A percentile compares a stretch with the other conserved stretches of the same genome.
These are phyloP conservation scores for Teratosphaeria zuluensis DNA, from an alignment of 2,329 filamentous ascomycete genomes.

Conservation along the genomic window DNA sequence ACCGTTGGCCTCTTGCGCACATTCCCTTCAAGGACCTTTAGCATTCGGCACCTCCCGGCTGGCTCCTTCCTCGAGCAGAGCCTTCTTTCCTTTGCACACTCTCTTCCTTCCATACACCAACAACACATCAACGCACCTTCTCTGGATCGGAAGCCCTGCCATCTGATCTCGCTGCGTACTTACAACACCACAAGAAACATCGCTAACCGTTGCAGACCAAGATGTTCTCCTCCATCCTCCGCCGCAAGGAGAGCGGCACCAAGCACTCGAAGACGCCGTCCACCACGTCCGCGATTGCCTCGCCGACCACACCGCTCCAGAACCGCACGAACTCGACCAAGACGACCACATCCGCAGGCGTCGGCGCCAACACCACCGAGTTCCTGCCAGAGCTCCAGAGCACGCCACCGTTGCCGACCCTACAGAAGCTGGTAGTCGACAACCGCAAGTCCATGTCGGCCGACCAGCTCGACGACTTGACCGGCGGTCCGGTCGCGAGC, in stretches of 20 bases:
- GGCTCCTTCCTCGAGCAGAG: neutral
- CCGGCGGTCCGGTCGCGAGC: neutral
- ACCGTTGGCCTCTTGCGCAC: neutral
- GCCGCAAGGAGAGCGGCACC: neutral
- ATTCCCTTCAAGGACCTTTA: neutral
- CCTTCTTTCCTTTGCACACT: neutral
- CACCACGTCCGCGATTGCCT: slow-evolving; percentile 3
- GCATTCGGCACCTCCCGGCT: neutral
- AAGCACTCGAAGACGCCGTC: neutral
- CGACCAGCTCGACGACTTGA: neutral
- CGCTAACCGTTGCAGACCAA: slow-evolving; percentile 4
- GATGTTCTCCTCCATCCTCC: slow-evolving; percentile 5
- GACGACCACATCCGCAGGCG: slow-evolving; percentile 8
- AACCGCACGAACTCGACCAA: slow-evolving; percentile 14
- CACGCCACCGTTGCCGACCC: slow-evolving; percentile 22
- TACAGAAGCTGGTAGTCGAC: slow-evolving; percentile 15
- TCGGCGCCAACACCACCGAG: slow-evolving; percentile 7
- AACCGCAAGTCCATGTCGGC: neutral
- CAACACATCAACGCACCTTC: neutral
- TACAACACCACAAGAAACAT: neutral
- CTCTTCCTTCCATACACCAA: neutral
- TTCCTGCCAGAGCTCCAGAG: slow-evolving; percentile 21
- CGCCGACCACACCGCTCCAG: slow-evolving; percentile 8
- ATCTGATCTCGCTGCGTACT: neutral
- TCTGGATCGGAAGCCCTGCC: neutral